These are phyloP conservation scores for Vigna hirtella DNA, from an alignment of 306 rosid species.

Conservation along the genomic window DNA sequence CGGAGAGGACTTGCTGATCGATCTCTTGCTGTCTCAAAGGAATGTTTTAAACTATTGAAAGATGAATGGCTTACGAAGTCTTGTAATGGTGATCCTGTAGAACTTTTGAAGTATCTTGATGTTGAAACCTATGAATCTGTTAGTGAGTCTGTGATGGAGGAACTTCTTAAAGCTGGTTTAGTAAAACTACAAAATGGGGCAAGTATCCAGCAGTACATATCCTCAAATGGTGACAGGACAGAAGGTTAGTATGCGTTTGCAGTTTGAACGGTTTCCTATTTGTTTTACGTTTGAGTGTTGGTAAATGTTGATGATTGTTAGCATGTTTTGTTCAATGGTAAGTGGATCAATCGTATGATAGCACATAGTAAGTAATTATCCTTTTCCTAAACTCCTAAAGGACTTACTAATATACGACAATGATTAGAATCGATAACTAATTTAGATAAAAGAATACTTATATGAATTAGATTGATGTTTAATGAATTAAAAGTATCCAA, in stretches of 20 bases:
- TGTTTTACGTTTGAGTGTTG: slow-evolving; percentile 17
- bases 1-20: slow-evolving; percentile 96
- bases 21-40: slow-evolving; percentile 79
- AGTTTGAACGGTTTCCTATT: slow-evolving; percentile 15
- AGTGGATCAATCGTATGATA: no score
- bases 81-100: slow-evolving; percentile 73
- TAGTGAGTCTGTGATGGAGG: slow-evolving; percentile 80
- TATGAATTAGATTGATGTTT: no score
- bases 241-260: slow-evolving; percentile 58
- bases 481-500: no score
- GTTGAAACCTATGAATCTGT: slow-evolving; percentile 96
- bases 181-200: slow-evolving; percentile 62
- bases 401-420: no score
- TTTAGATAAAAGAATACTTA: no score
- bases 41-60: slow-evolving; percentile 85
- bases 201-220: slow-evolving; percentile 66
- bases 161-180: slow-evolving; percentile 70
- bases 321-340: no score
- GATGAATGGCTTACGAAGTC: slow-evolving; percentile 88
- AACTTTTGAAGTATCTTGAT: slow-evolving; percentile 89
- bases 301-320: not conserved
- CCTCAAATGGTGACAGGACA: slow-evolving; percentile 41
- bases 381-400: no score
- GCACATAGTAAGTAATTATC: no score
- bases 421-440: no score